Evolutionary conservation across 768 basidiomycete species (phyloP).

Genomic region (Melanogaster broomeanus): DNA sequence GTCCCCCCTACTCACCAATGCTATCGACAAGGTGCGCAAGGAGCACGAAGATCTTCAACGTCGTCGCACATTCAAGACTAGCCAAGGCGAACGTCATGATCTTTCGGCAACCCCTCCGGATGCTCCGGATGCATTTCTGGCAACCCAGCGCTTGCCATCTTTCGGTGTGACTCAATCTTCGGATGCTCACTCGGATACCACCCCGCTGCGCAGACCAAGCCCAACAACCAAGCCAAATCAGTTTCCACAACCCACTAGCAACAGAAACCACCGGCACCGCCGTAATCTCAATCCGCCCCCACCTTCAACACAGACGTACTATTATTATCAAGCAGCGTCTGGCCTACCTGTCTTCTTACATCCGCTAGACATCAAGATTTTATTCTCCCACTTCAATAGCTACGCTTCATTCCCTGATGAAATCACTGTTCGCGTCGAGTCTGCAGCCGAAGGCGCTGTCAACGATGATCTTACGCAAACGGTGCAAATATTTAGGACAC

Average conservation of each 20-base stretch:
- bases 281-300: constrained; percentile 86
- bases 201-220: constrained; percentile 4
- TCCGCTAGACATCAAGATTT: constrained; percentile 92
- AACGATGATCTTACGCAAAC: constrained; percentile 92
- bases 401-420: constrained; percentile 85
- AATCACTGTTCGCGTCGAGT: constrained; percentile 81
- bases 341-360: constrained; percentile 92
- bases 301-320: constrained; percentile 87
- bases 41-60: constrained; percentile 57
- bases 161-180: constrained; percentile 10
- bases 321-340: constrained; percentile 93
- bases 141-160: constrained; percentile 35
- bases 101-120: constrained; percentile 23
- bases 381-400: constrained; percentile 78
- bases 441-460: constrained; percentile 72
- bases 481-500: constrained; percentile 95
- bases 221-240: constrained; percentile 4
- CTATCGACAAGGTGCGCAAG: constrained; percentile 63
- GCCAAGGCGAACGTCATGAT: constrained; percentile 25
- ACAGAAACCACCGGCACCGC: constrained; percentile 57
- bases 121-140: constrained; percentile 62
- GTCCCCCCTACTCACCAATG: constrained; percentile 59
- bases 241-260: constrained; percentile 17
- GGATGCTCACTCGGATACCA: background rate
- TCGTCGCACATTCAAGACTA: constrained; percentile 23